These are phyloP conservation scores for Podila clonocystis DNA, from an alignment of 192 early-diverging fungal species.

Conservation along the genomic window DNA sequence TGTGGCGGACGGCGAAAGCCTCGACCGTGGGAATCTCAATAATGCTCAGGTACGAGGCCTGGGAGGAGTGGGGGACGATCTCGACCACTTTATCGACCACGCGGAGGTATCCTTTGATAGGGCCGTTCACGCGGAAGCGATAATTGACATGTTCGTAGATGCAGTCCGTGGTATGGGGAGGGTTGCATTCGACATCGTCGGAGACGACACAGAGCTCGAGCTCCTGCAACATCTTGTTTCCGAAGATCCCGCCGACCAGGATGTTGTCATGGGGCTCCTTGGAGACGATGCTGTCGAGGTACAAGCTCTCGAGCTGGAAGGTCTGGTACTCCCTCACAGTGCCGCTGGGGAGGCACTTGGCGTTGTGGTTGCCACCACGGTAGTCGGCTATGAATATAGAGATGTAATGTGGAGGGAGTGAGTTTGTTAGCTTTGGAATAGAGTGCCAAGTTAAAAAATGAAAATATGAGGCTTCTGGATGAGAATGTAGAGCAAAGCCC, in stretches of 20 bases:
- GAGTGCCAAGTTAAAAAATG: background rate
- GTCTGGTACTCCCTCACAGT: slow-evolving; percentile 15
- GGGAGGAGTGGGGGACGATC: slow-evolving; percentile 2
- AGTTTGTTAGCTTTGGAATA: background rate
- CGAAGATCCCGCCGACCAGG: slow-evolving; percentile 7
- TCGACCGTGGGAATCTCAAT: no score
- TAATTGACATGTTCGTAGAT: slow-evolving; percentile 24
- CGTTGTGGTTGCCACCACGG: no score
- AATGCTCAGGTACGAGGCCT: slow-evolving; percentile 5
- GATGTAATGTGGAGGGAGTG: background rate
- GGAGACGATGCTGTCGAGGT: slow-evolving; percentile 7
- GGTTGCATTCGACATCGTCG: slow-evolving; percentile 7
- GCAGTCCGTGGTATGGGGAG: slow-evolving; percentile 8
- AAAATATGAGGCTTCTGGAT: background rate
- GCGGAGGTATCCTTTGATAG: slow-evolving; percentile 14
- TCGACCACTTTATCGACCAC: background rate
- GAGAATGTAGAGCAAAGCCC: background rate
- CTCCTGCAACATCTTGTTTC: slow-evolving; percentile 2
- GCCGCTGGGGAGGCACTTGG: no score
- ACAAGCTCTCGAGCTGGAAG: slow-evolving; percentile 4
- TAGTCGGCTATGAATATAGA: background rate
- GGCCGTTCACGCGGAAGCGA: slow-evolving; percentile 5
- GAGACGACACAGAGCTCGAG: slow-evolving; percentile 22
- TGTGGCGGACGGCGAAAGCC: slow-evolving; percentile 2
- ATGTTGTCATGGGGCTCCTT: background rate